These are phyloP conservation scores for Prinsepia uniflora DNA, from an alignment of 306 rosid genomes.

Conservation along the genomic window DNA sequence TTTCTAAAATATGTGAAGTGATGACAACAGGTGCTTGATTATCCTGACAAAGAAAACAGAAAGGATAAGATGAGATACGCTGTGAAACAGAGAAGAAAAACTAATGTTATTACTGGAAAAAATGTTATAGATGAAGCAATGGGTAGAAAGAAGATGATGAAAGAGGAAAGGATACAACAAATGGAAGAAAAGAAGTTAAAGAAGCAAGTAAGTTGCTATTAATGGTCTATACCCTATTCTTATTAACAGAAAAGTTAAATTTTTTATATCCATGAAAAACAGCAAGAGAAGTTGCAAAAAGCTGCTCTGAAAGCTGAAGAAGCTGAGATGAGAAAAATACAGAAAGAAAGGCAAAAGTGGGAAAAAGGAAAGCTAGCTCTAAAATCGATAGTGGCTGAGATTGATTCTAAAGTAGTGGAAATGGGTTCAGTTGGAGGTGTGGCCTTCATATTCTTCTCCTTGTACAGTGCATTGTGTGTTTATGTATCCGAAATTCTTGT, in stretches of 20 bases:
- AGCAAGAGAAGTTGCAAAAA: constrained; percentile 80
- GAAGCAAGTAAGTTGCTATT: constrained; percentile 54
- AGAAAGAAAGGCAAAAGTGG: constrained; percentile 85
- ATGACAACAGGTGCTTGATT: constrained; percentile 34
- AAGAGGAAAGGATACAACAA: constrained; percentile 64
- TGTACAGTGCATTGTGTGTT: background rate
- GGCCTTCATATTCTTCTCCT: constrained; percentile 14
- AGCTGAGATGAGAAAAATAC: constrained; percentile 62
- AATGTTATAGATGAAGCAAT: constrained; percentile 23
- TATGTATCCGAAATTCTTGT: background rate
- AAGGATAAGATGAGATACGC: constrained; percentile 38
- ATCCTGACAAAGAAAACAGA: constrained; percentile 37
- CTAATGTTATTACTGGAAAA: constrained; percentile 29
- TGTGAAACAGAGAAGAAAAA: constrained; percentile 24
- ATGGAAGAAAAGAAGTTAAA: constrained; percentile 76
- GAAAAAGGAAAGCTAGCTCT: constrained; percentile 81
- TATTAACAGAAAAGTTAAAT: constrained; percentile 23
- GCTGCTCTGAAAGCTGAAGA: constrained; percentile 85
- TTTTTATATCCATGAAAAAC: constrained; percentile 21
- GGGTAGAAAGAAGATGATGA: constrained; percentile 54
- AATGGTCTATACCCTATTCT: constrained; percentile 14
- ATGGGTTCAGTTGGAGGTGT: constrained; percentile 85
- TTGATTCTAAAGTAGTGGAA: constrained; percentile 83
- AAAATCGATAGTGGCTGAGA: constrained; percentile 77
- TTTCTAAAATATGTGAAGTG: constrained; percentile 3